These are phyloP conservation scores for Cladosporium cucumerinum DNA, from an alignment of 2,329 filamentous ascomycete species.

Conservation along the genomic window DNA sequence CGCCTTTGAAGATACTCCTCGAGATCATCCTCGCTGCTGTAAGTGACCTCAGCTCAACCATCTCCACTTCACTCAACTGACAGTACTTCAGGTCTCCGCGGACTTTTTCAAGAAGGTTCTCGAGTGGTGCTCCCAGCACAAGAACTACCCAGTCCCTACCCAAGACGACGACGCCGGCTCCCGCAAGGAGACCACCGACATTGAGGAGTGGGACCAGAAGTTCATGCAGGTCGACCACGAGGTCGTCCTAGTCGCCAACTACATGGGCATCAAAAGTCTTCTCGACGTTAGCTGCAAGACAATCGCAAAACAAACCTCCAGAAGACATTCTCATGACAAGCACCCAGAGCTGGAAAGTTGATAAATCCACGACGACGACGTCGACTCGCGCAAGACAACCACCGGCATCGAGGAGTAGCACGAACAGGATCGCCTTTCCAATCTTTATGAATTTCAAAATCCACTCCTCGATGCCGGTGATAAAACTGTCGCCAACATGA, in stretches of 20 bases:
- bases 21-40: conserved; percentile 81
- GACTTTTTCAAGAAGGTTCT: conserved; percentile 92
- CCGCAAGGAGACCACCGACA: conserved; percentile 97
- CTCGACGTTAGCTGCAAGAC: conserved; percentile 99
- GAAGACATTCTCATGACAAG: not conserved
- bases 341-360: not conserved
- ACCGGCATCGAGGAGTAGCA: conserved; percentile 99
- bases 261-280: conserved; percentile 95
- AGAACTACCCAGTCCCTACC: conserved; percentile 75
- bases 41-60: conserved; percentile 24
- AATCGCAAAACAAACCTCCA: conserved; percentile 98
- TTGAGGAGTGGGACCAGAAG: conserved; percentile 99
- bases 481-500: conserved; percentile 99
- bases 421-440: conserved; percentile 99
- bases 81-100: conserved; percentile 67
- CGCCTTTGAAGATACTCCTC: not conserved
- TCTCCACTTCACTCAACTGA: conserved; percentile 27
- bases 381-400: conserved; percentile 93
- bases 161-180: conserved; percentile 88
- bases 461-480: conserved; percentile 88
- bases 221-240: conserved; percentile 99
- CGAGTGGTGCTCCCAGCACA: conserved; percentile 97
- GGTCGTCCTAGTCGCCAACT: conserved; percentile 86
- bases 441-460: conserved; percentile 98
- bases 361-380: conserved; percentile 63